phyloP scores from a whole-genome alignment of 768 basidiomycete genomes.

The Lyophyllum atratum region DNA sequence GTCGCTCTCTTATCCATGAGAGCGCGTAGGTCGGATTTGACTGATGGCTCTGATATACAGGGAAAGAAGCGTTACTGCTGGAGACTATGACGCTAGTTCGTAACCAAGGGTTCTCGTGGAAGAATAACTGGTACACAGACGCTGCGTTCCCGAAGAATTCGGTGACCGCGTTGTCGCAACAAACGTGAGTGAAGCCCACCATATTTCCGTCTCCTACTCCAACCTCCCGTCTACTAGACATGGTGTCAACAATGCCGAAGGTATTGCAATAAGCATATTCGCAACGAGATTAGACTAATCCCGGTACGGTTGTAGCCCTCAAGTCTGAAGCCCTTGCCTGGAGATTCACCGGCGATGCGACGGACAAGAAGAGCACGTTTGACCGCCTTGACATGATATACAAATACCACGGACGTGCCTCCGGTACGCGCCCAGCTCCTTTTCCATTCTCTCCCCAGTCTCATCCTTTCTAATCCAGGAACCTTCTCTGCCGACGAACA shows the following conservation, averaged over 20 bases:
- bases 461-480: constrained; percentile 17
- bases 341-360: constrained; percentile 39
- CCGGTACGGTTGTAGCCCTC: constrained; percentile 25
- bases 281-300: neutral
- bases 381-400: constrained; percentile 41
- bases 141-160: constrained; percentile 36
- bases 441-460: neutral
- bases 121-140: constrained; percentile 40
- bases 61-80: constrained; percentile 35
- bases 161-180: constrained; percentile 28
- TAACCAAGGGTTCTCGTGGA: constrained; percentile 42
- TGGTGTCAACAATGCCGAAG: constrained; percentile 43
- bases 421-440: constrained; percentile 19
- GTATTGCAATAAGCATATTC: constrained; percentile 6
- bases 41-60: constrained; percentile 15
- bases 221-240: constrained; percentile 25
- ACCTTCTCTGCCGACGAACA: constrained; percentile 46
- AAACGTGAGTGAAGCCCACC: constrained; percentile 24
- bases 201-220: neutral
- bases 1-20: neutral
- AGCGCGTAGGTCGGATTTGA: neutral
- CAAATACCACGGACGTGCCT: constrained; percentile 39
- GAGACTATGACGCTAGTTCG: constrained; percentile 44
- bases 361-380: constrained; percentile 39
- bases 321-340: constrained; percentile 45